A percentile compares a stretch with the other conserved stretches of the same genome.
Conservation (phyloP, 768 basidiomycete genomes). For the Leucosporidium creatinivorum region DNA sequence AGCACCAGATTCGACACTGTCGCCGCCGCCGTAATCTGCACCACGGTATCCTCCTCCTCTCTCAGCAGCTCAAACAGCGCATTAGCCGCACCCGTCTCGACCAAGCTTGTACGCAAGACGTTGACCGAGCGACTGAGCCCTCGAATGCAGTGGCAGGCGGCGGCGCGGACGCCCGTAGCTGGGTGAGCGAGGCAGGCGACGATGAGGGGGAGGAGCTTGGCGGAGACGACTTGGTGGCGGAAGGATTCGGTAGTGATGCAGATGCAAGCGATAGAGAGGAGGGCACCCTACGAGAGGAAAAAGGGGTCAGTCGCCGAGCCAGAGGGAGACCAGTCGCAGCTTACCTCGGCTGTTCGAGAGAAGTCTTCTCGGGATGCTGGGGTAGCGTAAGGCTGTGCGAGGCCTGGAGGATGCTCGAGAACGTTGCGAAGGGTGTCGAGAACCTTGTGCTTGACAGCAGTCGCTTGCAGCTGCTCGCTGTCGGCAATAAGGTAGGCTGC, state of each 20-base stretch:
- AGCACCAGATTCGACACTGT: conserved; percentile 31
- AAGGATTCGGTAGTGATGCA: conserved; percentile 66
- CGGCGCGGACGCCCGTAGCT: conserved; percentile 69
- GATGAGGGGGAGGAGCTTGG: conserved; percentile 53
- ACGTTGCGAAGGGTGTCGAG: conserved; percentile 49
- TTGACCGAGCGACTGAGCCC: conserved; percentile 71
- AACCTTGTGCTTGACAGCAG: conserved; percentile 63
- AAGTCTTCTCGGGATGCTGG: conserved; percentile 8
- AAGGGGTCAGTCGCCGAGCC: background rate
- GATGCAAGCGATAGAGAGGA: conserved; percentile 68
- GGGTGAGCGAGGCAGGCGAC: conserved; percentile 54
- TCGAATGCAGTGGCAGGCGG: conserved; percentile 76
- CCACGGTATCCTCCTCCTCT: conserved; percentile 33
- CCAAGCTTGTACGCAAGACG: conserved; percentile 72
- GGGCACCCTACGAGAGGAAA: conserved; percentile 50
- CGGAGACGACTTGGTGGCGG: conserved; percentile 60
- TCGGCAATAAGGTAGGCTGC: conserved; percentile 65
- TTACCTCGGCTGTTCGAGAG: conserved; percentile 27
- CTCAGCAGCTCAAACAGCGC: conserved; percentile 57
- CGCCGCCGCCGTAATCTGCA: conserved; percentile 29
- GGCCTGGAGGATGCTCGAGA: conserved; percentile 39
- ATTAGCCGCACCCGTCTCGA: conserved; percentile 72
- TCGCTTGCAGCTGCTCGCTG: conserved; percentile 57
- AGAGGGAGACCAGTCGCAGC: conserved; percentile 4
- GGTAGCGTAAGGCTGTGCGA: conserved; percentile 34